Conservation (phyloP, 495 filamentous ascomycete species). For the Sphaerosporella brunnea region DNA sequence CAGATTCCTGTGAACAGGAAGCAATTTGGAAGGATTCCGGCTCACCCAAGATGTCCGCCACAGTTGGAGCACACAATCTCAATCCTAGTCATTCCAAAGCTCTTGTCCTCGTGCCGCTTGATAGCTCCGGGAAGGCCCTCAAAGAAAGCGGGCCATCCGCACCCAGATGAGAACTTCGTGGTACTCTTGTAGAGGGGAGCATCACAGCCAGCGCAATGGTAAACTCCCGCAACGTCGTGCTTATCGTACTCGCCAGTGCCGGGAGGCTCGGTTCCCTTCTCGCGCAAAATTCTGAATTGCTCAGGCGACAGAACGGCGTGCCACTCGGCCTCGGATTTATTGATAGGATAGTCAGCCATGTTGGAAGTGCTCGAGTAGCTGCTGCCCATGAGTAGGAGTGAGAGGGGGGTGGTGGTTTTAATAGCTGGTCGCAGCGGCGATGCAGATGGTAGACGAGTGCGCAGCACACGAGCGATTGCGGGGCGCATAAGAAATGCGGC, state of each 20-base stretch:
- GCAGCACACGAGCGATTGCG: neutral
- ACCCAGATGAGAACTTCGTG: slow-evolving; percentile 91
- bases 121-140: slow-evolving; percentile 85
- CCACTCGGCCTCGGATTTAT: slow-evolving; percentile 75
- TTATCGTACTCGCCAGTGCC: slow-evolving; percentile 71
- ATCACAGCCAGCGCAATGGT: slow-evolving; percentile 69
- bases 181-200: slow-evolving; percentile 75
- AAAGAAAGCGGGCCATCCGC: slow-evolving; percentile 96
- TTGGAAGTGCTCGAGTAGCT: slow-evolving; percentile 23
- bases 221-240: slow-evolving; percentile 62
- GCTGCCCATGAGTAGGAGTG: slow-evolving; percentile 4
- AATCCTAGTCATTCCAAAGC: slow-evolving; percentile 66
- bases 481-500: neutral
- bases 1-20: no score
- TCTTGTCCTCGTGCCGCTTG: slow-evolving; percentile 52
- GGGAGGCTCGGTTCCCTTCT: slow-evolving; percentile 76
- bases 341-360: slow-evolving; percentile 56
- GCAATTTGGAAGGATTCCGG: no score
- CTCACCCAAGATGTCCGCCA: slow-evolving; percentile 67
- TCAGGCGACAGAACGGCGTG: slow-evolving; percentile 64
- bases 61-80: slow-evolving; percentile 92
- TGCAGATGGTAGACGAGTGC: neutral
- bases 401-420: neutral
- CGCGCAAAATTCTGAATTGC: slow-evolving; percentile 80
- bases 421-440: neutral